phyloP scores from a whole-genome alignment of 148 eudicot genomes.

The Amaranthus cruentus region DNA sequence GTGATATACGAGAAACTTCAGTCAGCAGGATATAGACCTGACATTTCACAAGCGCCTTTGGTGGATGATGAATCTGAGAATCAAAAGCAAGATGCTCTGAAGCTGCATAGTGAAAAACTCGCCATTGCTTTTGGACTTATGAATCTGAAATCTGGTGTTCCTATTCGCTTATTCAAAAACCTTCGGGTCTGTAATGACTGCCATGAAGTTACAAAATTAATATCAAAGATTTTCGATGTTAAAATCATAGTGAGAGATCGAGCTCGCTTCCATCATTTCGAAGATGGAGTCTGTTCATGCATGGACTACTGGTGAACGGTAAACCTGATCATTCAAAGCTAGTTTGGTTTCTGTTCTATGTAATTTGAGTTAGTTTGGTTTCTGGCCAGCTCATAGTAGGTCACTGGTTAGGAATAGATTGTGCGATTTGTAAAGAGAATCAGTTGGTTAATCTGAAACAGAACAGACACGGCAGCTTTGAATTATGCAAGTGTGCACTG shows the following conservation, averaged over 20 bases:
- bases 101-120: conserved; percentile 66
- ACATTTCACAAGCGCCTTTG: conserved; percentile 50
- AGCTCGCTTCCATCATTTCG: conserved; percentile 58
- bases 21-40: conserved; percentile 41
- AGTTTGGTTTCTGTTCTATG: background rate
- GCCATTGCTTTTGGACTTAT: conserved; percentile 74
- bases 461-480: too few species aligned
- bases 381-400: too few species aligned
- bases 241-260: conserved; percentile 76
- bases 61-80: conserved; percentile 42
- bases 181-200: conserved; percentile 66
- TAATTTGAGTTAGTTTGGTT: background rate
- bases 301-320: conserved; percentile 48
- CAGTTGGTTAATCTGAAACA: background rate
- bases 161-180: conserved; percentile 66
- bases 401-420: too few species aligned
- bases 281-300: conserved; percentile 59
- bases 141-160: conserved; percentile 43
- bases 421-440: background rate
- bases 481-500: too few species aligned
- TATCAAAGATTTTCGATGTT: conserved; percentile 42
- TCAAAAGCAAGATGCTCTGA: conserved; percentile 37
- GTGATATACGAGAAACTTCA: conserved; percentile 41
- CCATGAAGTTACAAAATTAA: conserved; percentile 57
- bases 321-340: too few species aligned